Conservation (phyloP, 2,329 filamentous ascomycete species). For the Penicillium sp. region DNA sequence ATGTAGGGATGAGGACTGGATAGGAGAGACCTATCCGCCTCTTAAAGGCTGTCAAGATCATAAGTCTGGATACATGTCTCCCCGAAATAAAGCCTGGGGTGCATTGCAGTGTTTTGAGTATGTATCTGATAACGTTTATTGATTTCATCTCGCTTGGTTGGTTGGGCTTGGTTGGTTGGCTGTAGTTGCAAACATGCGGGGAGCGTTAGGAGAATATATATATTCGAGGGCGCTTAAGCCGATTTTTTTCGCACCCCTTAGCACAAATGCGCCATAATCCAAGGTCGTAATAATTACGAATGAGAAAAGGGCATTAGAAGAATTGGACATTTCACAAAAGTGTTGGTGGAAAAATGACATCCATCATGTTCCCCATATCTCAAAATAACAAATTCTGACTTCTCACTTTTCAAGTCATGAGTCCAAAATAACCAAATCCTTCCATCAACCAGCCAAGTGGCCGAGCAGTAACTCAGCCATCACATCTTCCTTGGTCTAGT, state of each 20-base stretch:
- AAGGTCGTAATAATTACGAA: background rate
- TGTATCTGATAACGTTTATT: background rate
- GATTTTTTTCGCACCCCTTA: background rate
- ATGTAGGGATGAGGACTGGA: background rate
- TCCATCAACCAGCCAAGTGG: slow-evolving; percentile 24
- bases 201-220: background rate
- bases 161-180: background rate
- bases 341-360: background rate
- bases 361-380: background rate
- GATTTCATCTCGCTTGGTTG: background rate
- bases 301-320: no score
- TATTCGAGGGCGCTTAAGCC: background rate
- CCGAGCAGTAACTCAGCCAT: slow-evolving; percentile 22
- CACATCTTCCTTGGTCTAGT: slow-evolving; percentile 29
- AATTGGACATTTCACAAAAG: background rate
- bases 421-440: fast-evolving
- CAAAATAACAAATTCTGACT: background rate
- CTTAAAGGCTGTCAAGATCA: background rate
- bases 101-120: background rate
- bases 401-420: background rate
- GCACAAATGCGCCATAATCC: background rate
- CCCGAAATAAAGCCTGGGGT: background rate
- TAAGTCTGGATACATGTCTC: background rate
- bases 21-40: background rate
- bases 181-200: background rate